Conservation (phyloP, 169 alveolate genomes). For the Ichthyophthirius multifiliis region DNA sequence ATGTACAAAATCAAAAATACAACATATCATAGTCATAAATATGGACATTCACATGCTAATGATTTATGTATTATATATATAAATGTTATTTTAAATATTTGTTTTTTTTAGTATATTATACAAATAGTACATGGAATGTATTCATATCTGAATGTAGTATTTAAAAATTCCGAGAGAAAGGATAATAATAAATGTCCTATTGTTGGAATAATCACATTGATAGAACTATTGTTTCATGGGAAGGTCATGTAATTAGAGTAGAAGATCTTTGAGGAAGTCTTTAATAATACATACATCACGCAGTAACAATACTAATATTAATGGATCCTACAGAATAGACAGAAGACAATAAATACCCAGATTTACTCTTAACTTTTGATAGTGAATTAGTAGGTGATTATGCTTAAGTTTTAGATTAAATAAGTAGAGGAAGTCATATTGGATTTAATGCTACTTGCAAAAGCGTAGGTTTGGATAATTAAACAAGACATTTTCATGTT, state of each 20-base stretch:
- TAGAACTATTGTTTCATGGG: not conserved
- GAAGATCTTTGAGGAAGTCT: not conserved
- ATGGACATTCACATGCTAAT: not conserved
- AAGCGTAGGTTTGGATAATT: not conserved
- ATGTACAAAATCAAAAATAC: not conserved
- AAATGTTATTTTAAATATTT: not conserved
- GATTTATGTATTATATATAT: not conserved
- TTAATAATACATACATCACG: not conserved
- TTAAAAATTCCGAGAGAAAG: not conserved
- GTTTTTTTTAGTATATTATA: not conserved
- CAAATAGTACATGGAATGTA: not conserved
- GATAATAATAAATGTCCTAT: not conserved
- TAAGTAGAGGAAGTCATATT: not conserved
- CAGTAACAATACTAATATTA: not conserved
- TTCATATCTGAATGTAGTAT: not conserved
- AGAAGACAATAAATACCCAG: not conserved
- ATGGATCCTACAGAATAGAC: conserved; percentile 8
- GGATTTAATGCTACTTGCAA: not conserved
- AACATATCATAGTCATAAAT: not conserved
- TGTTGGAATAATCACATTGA: not conserved
- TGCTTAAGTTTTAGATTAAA: not conserved
- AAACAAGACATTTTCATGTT: not conserved
- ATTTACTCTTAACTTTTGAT: not conserved
- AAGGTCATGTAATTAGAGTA: not conserved
- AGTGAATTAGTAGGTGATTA: not conserved